A percentile compares a stretch with the other conserved stretches of the same genome.
Evolutionary conservation across 768 basidiomycete genomes (phyloP).

Genomic region (Suillus occidentalis): DNA sequence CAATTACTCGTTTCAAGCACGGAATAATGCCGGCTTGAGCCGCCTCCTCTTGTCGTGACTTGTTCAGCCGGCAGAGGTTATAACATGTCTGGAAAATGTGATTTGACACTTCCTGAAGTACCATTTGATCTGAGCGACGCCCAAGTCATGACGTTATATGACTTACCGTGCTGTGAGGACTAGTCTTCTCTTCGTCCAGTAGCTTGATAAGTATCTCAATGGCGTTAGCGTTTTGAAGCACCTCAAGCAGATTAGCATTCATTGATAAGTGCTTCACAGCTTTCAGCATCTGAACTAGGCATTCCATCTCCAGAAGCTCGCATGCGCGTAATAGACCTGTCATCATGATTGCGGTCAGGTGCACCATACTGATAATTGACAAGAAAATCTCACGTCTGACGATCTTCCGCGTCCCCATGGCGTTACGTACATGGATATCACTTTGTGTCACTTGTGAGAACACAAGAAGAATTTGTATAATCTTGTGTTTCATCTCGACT

Average conservation of each 20-base stretch:
- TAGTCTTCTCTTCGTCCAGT: conserved; percentile 76
- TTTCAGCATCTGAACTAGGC: conserved; percentile 87
- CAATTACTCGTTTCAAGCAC: conserved; percentile 84
- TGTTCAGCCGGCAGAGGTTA: conserved; percentile 93
- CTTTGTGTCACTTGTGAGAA: conserved; percentile 97
- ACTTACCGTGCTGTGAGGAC: conserved; percentile 78
- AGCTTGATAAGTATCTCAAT: conserved; percentile 89
- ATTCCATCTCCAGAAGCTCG: conserved; percentile 82
- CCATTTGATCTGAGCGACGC: background rate
- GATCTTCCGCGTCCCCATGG: conserved; percentile 87
- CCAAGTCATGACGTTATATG: background rate
- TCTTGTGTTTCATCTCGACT: conserved; percentile 80
- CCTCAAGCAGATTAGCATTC: conserved; percentile 85
- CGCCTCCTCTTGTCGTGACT: conserved; percentile 94
- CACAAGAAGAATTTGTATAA: conserved; percentile 83
- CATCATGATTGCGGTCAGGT: background rate
- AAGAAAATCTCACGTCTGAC: conserved; percentile 67
- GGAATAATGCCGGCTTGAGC: conserved; percentile 95
- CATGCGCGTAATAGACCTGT: conserved; percentile 86
- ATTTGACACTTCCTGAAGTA: conserved; percentile 86
- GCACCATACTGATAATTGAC: conserved; percentile 10
- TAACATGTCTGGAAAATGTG: conserved; percentile 97
- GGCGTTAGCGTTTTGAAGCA: conserved; percentile 93
- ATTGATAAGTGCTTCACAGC: conserved; percentile 96
- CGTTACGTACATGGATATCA: conserved; percentile 90